Base-by-base conservation (phyloP, 2,329 filamentous ascomycete genomes). In the Ophiostoma himal-ulmi region DNA sequence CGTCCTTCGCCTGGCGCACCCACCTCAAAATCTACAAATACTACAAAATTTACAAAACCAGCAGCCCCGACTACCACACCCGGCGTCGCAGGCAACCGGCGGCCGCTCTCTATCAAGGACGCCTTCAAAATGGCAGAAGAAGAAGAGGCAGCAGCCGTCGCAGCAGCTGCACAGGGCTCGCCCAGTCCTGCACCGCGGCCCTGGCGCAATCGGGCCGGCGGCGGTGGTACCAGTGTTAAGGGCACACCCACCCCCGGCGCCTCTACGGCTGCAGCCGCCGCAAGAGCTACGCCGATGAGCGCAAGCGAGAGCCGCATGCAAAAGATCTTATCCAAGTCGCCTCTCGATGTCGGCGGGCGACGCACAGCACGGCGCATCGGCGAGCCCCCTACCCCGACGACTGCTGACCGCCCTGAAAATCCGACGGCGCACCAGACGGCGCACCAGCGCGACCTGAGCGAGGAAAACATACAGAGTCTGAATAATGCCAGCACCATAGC, bases 111-210 rank as follows among this genome's bases (percentile, higher is more conserved):
- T 3, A 74, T 85, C 22, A 73, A 77, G 20, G 82, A 85, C 62
- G 82, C 83, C 7, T 83, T 80, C 74, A 75, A 74, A 54, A 74
- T 79, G 75, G 79, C 77, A 2, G 73, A 77, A n/a, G 78, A 80
- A 69, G 78, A 79, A 44, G 76, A 76, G 41, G 75, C 73, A n/a
- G 73, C 76, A 37, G 71, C 66, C 22, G 69, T 64, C 14, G 72
- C 72, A 8, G 72, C 69, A 10, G 72, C 70, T 8, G 71, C 70
- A 1, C 70, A 73, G 71, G 83, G 80, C 22, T 85, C 83, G 1
- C 84, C 84, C 0, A 86, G 84, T 70, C 84, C 84, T 0, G 84
- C 84, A 0, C 84, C 84, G 1, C 78, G 84, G 41, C 75, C 78
- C 8, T 82, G 82, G 80, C 80, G 81, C 14, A 75, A 77, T 22